Percentiles rank a stretch among this genome's conserved stretches.
These are phyloP conservation scores for Canavalia gladiata DNA, from an alignment of 306 rosid genomes.

Conservation along the genomic window DNA sequence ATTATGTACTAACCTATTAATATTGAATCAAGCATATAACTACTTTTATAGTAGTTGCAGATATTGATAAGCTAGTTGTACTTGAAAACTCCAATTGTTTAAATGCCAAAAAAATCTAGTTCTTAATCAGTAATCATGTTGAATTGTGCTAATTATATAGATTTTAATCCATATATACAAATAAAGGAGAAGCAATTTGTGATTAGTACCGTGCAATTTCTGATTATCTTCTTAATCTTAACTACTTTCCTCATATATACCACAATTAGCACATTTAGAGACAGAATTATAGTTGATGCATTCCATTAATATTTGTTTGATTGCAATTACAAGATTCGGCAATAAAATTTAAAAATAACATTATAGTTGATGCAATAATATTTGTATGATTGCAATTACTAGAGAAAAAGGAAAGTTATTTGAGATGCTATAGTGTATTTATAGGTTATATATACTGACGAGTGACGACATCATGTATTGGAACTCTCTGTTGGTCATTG, in stretches of 20 bases:
- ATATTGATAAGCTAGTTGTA: background rate
- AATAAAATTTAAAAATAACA: too few relatives aligned
- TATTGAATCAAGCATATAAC: background rate
- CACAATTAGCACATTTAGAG: too few relatives aligned
- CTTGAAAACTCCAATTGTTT: background rate
- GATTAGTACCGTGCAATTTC: too few relatives aligned
- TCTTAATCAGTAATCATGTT: background rate
- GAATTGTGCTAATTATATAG: background rate
- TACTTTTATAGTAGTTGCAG: background rate
- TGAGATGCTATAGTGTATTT: background rate
- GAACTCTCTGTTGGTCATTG: background rate
- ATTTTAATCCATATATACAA: background rate
- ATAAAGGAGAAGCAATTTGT: background rate
- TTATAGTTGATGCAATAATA: too few relatives aligned
- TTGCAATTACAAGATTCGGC: too few relatives aligned
- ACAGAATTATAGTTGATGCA: too few relatives aligned
- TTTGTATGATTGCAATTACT: too few relatives aligned
- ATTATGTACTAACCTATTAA: background rate
- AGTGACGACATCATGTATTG: background rate
- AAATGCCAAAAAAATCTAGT: background rate
- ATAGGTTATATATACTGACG: background rate
- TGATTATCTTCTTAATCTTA: too few relatives aligned
- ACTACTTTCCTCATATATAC: too few relatives aligned
- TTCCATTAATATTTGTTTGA: too few relatives aligned
- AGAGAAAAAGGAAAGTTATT: background rate